phyloP scores from a whole-genome alignment of 768 basidiomycete genomes.

The Lyophyllum decastes region DNA sequence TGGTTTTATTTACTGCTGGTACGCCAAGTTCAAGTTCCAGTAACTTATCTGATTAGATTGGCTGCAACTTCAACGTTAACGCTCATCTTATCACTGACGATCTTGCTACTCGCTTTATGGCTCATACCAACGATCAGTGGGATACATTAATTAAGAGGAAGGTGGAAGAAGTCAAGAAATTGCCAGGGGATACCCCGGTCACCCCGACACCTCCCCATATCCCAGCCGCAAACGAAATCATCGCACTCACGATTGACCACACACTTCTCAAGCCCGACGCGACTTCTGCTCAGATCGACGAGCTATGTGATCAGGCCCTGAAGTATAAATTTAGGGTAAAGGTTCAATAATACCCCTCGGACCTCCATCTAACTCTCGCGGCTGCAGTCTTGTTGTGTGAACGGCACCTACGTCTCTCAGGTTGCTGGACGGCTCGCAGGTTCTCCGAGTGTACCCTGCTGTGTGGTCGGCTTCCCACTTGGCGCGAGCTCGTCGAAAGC shows the following conservation, averaged over 20 bases:
- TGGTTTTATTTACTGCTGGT: constrained; percentile 7
- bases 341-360: neutral
- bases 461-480: constrained; percentile 53
- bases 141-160: constrained; percentile 26
- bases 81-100: neutral
- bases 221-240: neutral
- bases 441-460: constrained; percentile 41
- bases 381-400: constrained; percentile 52
- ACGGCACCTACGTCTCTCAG: constrained; percentile 43
- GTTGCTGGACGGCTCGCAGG: constrained; percentile 40
- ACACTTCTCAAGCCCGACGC: constrained; percentile 53
- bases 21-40: neutral
- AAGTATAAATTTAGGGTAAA: constrained; percentile 49
- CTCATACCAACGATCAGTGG: constrained; percentile 35
- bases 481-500: constrained; percentile 44
- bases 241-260: constrained; percentile 47
- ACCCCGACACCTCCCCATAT: neutral
- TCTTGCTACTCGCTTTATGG: constrained; percentile 12
- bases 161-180: constrained; percentile 27
- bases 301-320: constrained; percentile 49
- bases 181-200: constrained; percentile 14
- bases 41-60: neutral
- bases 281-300: constrained; percentile 43
- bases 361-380: neutral
- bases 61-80: neutral